Conservation (phyloP, 768 basidiomycete species). For the Trametopsis cervina region DNA sequence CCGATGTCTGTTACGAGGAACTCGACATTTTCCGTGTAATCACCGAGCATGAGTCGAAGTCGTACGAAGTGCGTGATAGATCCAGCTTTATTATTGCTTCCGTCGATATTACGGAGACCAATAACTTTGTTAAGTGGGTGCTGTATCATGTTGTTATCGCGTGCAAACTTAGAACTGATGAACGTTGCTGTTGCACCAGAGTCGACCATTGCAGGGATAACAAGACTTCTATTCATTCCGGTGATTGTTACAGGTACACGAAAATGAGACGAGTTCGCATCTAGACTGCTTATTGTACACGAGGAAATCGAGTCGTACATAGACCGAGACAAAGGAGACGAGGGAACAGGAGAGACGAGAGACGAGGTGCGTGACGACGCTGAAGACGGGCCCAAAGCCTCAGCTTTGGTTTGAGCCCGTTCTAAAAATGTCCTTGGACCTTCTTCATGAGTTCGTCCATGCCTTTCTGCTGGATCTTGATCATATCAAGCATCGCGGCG, state of each 20-base stretch:
- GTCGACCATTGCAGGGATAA: conserved; percentile 3
- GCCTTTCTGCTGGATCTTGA: too few species aligned
- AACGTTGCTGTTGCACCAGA: neutral
- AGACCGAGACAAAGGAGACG: too few species aligned
- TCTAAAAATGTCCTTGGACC: too few species aligned
- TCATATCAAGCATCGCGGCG: too few species aligned
- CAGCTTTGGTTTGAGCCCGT: too few species aligned
- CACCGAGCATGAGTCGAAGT: neutral
- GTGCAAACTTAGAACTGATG: neutral
- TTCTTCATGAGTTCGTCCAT: too few species aligned
- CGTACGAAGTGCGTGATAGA: neutral
- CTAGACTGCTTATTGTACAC: neutral
- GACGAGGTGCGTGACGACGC: too few species aligned
- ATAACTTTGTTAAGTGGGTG: too few species aligned
- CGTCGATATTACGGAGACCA: conserved; percentile 1
- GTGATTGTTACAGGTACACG: neutral
- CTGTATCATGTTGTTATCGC: neutral
- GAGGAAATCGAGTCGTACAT: neutral
- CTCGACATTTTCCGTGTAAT: neutral
- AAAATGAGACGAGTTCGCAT: neutral
- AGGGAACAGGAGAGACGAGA: too few species aligned
- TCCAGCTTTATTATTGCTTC: neutral
- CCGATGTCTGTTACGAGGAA: neutral
- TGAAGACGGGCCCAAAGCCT: too few species aligned
- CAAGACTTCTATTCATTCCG: conserved; percentile 1